phyloP scores from a whole-genome alignment of 805 yeast genomes.

The Metschnikowia kofuensis region DNA sequence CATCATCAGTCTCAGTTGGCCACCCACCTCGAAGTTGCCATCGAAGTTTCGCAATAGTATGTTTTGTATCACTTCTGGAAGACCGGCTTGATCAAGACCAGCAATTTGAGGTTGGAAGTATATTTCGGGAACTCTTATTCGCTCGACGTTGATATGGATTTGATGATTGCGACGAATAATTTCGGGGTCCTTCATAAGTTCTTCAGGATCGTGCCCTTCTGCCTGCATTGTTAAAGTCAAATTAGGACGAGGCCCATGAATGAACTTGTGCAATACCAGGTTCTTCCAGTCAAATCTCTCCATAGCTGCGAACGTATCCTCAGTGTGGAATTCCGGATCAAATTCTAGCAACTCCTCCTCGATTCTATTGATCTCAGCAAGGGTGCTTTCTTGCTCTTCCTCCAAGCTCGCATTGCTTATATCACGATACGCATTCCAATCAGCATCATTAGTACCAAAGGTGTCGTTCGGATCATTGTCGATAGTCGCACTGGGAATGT shows the following conservation, averaged over 20 bases:
- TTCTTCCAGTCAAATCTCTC: constrained; percentile 78
- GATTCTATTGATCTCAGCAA: constrained; percentile 52
- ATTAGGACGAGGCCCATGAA: constrained; percentile 87
- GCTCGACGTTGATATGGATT: constrained; percentile 83
- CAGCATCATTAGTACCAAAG: constrained; percentile 93
- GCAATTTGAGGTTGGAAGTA: constrained; percentile 90
- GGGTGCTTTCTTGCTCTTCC: constrained; percentile 76
- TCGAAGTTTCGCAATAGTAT: constrained; percentile 59
- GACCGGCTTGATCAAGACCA: constrained; percentile 94
- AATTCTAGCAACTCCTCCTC: constrained; percentile 75
- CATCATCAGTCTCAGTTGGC: constrained; percentile 50
- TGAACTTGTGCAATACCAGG: constrained; percentile 73
- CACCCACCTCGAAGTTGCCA: constrained; percentile 50
- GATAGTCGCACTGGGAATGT: constrained; percentile 54
- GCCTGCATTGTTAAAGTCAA: constrained; percentile 52
- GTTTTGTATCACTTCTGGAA: constrained; percentile 72
- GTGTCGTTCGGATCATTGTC: constrained; percentile 93
- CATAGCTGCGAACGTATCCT: constrained; percentile 74
- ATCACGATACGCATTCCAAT: constrained; percentile 89
- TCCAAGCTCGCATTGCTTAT: constrained; percentile 73
- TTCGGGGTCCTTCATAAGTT: constrained; percentile 50
- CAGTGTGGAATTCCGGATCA: constrained; percentile 84
- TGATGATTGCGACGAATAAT: constrained; percentile 86
- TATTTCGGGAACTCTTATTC: constrained; percentile 90
- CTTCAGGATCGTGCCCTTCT: constrained; percentile 41